These are phyloP conservation scores for Nigrospora sphaerica DNA, from an alignment of 2,329 filamentous ascomycete genomes.

Conservation along the genomic window DNA sequence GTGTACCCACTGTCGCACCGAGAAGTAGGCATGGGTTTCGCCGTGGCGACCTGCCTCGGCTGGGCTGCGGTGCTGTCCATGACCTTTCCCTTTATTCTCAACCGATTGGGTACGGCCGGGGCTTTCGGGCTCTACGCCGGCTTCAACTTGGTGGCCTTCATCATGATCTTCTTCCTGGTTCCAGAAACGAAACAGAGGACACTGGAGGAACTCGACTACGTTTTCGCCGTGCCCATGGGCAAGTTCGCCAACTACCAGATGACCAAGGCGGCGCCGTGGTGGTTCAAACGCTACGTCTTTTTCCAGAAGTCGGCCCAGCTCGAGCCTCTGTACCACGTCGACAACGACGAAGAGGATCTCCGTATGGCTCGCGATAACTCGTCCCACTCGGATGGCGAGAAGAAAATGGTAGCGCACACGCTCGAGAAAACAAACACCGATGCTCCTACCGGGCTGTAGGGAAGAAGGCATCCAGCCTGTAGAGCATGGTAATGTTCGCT, in stretches of 20 bases:
- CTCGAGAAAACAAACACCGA: too few relatives aligned
- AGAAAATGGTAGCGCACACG: not conserved
- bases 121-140: conserved; percentile 39
- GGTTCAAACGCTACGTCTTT: conserved; percentile 25
- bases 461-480: too few relatives aligned
- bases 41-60: conserved; percentile 58
- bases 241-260: conserved; percentile 34
- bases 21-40: conserved; percentile 65
- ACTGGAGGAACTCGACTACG: conserved; percentile 42
- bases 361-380: not conserved
- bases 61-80: conserved; percentile 56
- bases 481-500: too few relatives aligned
- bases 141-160: conserved; percentile 36
- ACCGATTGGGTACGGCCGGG: conserved; percentile 33
- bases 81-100: conserved; percentile 53
- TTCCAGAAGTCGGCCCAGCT: conserved; percentile 21
- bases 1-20: conserved; percentile 65
- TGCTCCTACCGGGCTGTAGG: too few relatives aligned
- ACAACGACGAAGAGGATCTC: conserved; percentile 10
- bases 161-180: conserved; percentile 40
- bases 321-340: conserved; percentile 20
- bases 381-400: conserved; percentile 1
- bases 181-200: conserved; percentile 43
- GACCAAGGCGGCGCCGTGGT: conserved; percentile 27
- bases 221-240: conserved; percentile 34